Evolutionary conservation across 805 yeast species (phyloP).

Genomic region (Myxozyma neglecta): DNA sequence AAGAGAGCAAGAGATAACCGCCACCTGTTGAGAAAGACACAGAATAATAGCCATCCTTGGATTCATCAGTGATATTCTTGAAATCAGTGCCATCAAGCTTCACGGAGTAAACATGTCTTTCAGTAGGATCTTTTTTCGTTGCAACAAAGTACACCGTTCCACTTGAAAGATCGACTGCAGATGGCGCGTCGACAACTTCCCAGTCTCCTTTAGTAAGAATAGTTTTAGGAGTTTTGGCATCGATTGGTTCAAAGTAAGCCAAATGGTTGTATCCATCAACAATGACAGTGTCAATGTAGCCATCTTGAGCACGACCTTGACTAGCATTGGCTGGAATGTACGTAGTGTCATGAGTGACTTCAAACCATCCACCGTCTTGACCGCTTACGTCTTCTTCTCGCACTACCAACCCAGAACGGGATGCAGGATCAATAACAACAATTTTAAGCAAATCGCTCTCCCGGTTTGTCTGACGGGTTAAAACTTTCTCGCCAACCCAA

Average conservation of each 20-base stretch:
- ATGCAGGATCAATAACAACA: constrained; percentile 51
- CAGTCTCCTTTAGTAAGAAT: constrained; percentile 75
- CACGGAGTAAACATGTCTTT: constrained; percentile 79
- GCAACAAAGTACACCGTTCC: constrained; percentile 65
- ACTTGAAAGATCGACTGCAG: constrained; percentile 48
- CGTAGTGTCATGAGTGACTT: constrained; percentile 63
- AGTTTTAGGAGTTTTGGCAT: constrained; percentile 49
- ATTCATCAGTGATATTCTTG: constrained; percentile 51
- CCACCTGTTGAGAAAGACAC: constrained; percentile 80
- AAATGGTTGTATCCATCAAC: constrained; percentile 64
- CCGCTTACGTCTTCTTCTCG: constrained; percentile 50
- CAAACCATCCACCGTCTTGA: constrained; percentile 70
- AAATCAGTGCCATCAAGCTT: constrained; percentile 50
- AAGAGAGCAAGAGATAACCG: constrained; percentile 66
- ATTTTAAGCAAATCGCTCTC: constrained; percentile 65
- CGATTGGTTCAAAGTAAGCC: constrained; percentile 78
- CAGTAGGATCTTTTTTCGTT: constrained; percentile 74
- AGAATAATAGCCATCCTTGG: constrained; percentile 62
- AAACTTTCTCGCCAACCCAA: constrained; percentile 62
- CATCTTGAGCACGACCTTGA: constrained; percentile 52
- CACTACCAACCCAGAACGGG: constrained; percentile 43
- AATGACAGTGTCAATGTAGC: constrained; percentile 72
- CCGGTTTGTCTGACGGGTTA: constrained; percentile 63
- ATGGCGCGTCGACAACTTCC: constrained; percentile 83
- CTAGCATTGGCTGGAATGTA: constrained; percentile 54